Evolutionary conservation across 352 stramenopile species (phyloP), one percentile per base, ranked within the genome.

Genomic region (Globisporangium rhizosaccharum): DNA sequence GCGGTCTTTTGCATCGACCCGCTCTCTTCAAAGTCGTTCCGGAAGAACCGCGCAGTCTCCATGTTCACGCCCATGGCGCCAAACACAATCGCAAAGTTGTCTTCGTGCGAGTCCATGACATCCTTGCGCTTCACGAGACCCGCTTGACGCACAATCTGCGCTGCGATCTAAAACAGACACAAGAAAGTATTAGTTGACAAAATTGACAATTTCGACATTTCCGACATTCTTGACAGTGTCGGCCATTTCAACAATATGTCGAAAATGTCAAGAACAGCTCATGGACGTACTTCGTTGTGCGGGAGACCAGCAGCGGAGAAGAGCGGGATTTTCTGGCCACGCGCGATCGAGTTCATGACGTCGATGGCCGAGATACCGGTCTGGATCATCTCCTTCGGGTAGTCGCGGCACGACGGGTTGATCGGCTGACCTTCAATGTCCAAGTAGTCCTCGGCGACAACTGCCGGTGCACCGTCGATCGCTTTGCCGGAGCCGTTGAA

Each of bases 381-480:
- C 77, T 99, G 97, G 71, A 99, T 99, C 97, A 99, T 99, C 67
- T 97, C 96, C 84, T 99, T 99, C 62, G 97, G 97, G 79, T 99
- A 99, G 74, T 99, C 96, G 79, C 97, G 93, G 67, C 95, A 98
- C 57, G 88, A 99, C 41, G 97, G 97, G 83, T 99, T 99, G 79
- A 99, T 99, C 57, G 97, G 96, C 79, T 99, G 96, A 49, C 97
- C 97, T 75, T 99, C 96, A 68, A 99, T 99, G 71, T 99, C 97
- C 37, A 99, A 71, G 71, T 99, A 99, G 63, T 98, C 96, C 71
- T 99, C 97, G 36, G 97, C 95, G 33, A 99, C 89, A 50, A 99
- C 97, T 42, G 97, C 90, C 8, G 97, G 97, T 47, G 92, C 96
- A 51, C 85, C 89, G 71, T 99, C 97, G 68, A 99, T 99, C 47